Base-by-base conservation (phyloP, 2,329 filamentous ascomycete genomes). In the Grosmannia huntii region DNA sequence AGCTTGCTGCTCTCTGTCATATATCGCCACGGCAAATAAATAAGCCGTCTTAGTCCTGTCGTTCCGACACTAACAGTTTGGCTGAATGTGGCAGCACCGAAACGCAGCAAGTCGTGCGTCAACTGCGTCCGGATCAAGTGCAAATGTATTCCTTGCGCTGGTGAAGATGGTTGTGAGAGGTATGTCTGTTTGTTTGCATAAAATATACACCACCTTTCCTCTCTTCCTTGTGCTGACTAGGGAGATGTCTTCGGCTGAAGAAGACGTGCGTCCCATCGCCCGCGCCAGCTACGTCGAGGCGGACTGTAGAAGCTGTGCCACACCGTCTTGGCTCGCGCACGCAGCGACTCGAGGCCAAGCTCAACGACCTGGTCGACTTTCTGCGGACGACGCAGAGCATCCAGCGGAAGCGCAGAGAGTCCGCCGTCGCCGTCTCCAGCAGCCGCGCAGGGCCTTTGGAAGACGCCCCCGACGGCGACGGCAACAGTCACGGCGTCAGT, bases 311-410 rank as follows among this genome's bases (percentile, higher is more conserved):
- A 44, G 38, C 60, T 69, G 70, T 63, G 66, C 68, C 56, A 59
- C 41, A 33, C 19, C 68, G 41, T 63, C 57, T 60, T 44, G 60
- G 63, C 5, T 68, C 67, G 1, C 70, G 73, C 23, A 72, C 74
- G 5, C 73, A 74, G 9, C 73, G 76, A 60, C 68, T 79, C 7
- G 76, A 79, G 65, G 74, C 76, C 63, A 78, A 77, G 67, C 68
- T 79, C 9, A 74, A 78, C 52, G 72, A 76, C 58, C 67, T 79
- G 3, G 73, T 77, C 21, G 72, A 72, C 3, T 71, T 78, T n/a
- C 64, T 78, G 11, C 53, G 38, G 46, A 41, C 58, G 21, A 21
- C 58, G 12, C 53, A 58, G 38, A 23, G 31, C 16, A 23, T 33
- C 31, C 16, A 23, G 27, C 38, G 38, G 38, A 16, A 19, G 14